Base-by-base conservation (phyloP, 805 yeast species). In the Lachancea waltii region DNA sequence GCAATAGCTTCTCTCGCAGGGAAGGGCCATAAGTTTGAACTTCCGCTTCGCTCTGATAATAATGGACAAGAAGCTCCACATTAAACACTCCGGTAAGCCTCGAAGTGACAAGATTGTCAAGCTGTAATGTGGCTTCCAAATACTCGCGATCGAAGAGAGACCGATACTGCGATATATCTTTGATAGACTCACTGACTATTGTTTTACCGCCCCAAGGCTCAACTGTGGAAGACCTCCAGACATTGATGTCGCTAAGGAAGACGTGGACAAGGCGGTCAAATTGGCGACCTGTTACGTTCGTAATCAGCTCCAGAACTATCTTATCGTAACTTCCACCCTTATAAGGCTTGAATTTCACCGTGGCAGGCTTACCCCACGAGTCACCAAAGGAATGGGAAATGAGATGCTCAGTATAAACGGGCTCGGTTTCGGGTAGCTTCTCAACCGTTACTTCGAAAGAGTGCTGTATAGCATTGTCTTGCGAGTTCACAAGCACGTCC, bases 141-240 rank as follows among this genome's bases (percentile, higher is more conserved):
- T 65, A 64, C 10, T 64, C 47, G 13, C 36, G 33, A 4, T 47
- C 35, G 55, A 85, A 82, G 23, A 85, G 55, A 0, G 63, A 46
- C 6, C 68, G 49, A 53, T 73, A 84, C 11, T 63, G 55, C 2
- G 87, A 69, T 1, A 84, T 70, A 54, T 86, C 95, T 53, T 82
- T 85, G 21, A 70, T 63, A 38, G 70, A 62, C 4, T 58, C 50
- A 18, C 82, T 73, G 46, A 66, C 72, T 7, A 72, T 70, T 2
- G 62, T 48, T 10, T 51, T 54, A 62, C 70, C 50, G 40, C 72
- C 72, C 24, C 42, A 41, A 1, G 95, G 95, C 59, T 85, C 95
- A 11, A 83, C 77, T 2, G 95, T 86, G 2, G 90, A 80, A 1
- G 85, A 78, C 59, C 95, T 73, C 95, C 95, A 85, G 27, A 85